phyloP scores from a whole-genome alignment of 2,329 filamentous ascomycete species.

The Ophiocordyceps camponoti-rufipedis region DNA sequence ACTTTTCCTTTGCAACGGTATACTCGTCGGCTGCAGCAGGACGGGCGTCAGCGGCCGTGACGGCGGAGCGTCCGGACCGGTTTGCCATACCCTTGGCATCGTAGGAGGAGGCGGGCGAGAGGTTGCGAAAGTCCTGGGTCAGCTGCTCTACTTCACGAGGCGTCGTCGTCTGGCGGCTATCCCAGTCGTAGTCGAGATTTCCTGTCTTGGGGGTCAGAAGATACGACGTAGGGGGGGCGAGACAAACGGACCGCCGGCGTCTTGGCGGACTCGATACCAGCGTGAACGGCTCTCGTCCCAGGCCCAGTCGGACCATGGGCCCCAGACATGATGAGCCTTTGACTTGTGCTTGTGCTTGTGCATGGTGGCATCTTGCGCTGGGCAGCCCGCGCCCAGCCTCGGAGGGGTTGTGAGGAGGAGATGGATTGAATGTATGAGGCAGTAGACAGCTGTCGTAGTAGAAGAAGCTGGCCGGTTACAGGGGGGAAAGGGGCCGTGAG shows the following conservation, averaged over 20 bases:
- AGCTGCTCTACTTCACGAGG: constrained; percentile 2
- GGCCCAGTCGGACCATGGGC: constrained; percentile 10
- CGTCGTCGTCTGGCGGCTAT: constrained; percentile 1
- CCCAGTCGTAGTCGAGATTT: constrained; percentile 7
- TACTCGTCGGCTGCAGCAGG: constrained; percentile 1
- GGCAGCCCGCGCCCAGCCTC: not conserved
- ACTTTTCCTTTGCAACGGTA: constrained; percentile 2
- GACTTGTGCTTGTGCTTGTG: constrained; percentile 11
- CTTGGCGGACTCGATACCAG: constrained; percentile 10
- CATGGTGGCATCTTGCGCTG: constrained; percentile 11
- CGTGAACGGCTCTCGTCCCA: constrained; percentile 5
- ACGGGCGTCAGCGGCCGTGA: not conserved
- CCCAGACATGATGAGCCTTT: constrained; percentile 10
- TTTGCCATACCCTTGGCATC: constrained; percentile 1
- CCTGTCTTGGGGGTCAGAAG: constrained; percentile 1
- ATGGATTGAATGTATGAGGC: not conserved
- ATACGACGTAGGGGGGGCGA: not conserved
- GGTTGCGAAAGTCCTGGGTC: constrained; percentile 2
- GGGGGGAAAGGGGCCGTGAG: not conserved
- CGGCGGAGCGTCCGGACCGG: not conserved
- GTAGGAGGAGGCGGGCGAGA: constrained; percentile 2
- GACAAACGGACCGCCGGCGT: constrained; percentile 6
- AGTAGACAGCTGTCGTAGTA: too few relatives aligned
- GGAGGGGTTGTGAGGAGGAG: not conserved
- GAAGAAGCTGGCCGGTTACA: too few relatives aligned